Conservation (phyloP, 1,284 basidiomycete genomes). For the Puccinia coronata region DNA sequence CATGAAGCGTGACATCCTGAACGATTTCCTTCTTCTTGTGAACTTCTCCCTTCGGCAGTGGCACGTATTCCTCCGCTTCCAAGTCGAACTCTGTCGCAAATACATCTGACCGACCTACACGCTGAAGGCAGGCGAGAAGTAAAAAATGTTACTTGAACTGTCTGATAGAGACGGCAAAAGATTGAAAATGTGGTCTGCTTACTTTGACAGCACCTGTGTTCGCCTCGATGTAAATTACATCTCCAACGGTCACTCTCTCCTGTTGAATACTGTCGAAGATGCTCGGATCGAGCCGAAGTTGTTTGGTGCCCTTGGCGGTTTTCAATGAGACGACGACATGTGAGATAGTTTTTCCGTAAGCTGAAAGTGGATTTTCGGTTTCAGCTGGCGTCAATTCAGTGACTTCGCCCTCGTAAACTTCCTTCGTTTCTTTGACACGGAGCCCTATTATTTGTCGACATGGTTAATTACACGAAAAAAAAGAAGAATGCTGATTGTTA, state of each 20-base stretch:
- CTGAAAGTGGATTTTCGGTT: constrained; percentile 89
- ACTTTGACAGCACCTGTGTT: constrained; percentile 96
- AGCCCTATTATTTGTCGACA: constrained; percentile 67
- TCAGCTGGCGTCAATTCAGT: constrained; percentile 95
- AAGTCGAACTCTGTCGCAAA: constrained; percentile 98
- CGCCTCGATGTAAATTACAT: constrained; percentile 93
- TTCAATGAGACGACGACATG: constrained; percentile 96
- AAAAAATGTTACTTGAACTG: not conserved
- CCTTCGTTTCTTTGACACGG: constrained; percentile 96
- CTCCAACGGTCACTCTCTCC: constrained; percentile 93
- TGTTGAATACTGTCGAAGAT: constrained; percentile 98
- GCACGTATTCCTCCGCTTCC: constrained; percentile 97
- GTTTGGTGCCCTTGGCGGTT: constrained; percentile 97
- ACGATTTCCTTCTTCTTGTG: constrained; percentile 97
- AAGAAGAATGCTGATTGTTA: too few species aligned
- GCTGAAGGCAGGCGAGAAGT: constrained; percentile 54
- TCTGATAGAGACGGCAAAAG: not conserved
- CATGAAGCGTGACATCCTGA: constrained; percentile 94
- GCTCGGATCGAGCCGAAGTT: constrained; percentile 86
- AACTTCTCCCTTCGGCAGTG: constrained; percentile 94
- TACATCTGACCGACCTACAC: constrained; percentile 94
- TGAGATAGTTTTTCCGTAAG: constrained; percentile 97
- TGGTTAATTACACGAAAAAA: too few species aligned
- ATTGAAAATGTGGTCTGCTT: constrained; percentile 9
- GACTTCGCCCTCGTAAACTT: constrained; percentile 97